Conservation (phyloP, 371 early-diverging fungal genomes). For the Apophysomyces ossiformis region DNA sequence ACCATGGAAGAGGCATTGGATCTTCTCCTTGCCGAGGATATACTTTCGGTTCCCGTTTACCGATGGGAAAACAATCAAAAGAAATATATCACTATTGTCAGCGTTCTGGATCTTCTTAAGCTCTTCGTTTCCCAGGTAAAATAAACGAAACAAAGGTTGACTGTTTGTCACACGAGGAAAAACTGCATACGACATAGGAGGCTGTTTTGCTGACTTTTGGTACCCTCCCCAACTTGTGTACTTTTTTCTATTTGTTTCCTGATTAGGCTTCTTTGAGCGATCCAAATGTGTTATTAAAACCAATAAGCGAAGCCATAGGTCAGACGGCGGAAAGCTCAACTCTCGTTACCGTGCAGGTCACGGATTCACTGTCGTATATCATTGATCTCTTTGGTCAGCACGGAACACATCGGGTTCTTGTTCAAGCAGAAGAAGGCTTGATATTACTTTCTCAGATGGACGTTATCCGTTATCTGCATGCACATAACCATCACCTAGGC, state of each 20-base stretch:
- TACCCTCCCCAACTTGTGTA: no score
- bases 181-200: neutral
- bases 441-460: constrained; percentile 66
- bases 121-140: constrained; percentile 46
- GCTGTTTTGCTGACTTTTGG: neutral
- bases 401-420: constrained; percentile 57
- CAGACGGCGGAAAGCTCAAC: constrained; percentile 41
- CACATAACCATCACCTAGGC: constrained; percentile 62
- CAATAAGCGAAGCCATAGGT: constrained; percentile 45
- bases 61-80: constrained; percentile 42
- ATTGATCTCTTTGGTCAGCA: constrained; percentile 51
- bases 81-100: constrained; percentile 59
- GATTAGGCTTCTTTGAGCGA: constrained; percentile 29
- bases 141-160: neutral
- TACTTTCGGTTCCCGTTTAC: constrained; percentile 66
- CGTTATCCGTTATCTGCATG: constrained; percentile 57
- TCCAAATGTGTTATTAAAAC: constrained; percentile 29
- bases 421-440: constrained; percentile 42
- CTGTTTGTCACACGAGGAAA: constrained; percentile 1
- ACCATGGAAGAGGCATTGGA: constrained; percentile 67
- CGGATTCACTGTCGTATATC: constrained; percentile 40
- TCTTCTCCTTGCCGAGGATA: constrained; percentile 55
- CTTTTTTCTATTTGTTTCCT: constrained; percentile 4
- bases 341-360: constrained; percentile 42
- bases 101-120: constrained; percentile 59